A percentile compares a stretch with the other conserved stretches of the same genome.
Evolutionary conservation across 139 green algal genomes (phyloP).

Genomic region (Micromonas pusilla): DNA sequence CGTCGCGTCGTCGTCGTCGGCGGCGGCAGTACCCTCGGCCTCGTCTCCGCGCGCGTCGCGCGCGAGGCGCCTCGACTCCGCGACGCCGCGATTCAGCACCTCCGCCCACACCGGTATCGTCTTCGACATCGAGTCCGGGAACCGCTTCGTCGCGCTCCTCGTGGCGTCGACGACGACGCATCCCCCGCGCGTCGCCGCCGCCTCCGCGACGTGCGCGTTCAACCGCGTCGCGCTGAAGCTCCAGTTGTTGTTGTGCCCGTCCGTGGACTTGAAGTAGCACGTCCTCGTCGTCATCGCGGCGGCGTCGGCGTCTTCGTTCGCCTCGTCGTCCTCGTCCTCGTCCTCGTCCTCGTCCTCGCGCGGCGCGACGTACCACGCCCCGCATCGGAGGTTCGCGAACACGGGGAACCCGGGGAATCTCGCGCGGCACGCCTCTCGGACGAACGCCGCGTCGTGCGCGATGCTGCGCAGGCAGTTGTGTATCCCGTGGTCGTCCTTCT

Average conservation of each 20-base stretch:
- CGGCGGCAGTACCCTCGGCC: background rate
- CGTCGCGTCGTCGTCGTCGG: background rate
- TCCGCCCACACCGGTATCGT: conserved; percentile 88
- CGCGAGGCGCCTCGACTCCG: too few species aligned
- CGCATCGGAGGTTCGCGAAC: conserved; percentile 79
- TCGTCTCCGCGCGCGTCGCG: background rate
- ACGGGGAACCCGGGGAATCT: conserved; percentile 28
- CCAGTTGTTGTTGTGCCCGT: conserved; percentile 84
- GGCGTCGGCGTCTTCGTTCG: background rate
- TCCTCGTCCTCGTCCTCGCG: background rate
- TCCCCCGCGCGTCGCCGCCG: conserved; percentile 44
- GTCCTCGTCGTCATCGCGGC: background rate
- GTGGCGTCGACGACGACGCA: conserved; percentile 87
- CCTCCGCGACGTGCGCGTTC: conserved; percentile 69
- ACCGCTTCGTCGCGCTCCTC: conserved; percentile 66
- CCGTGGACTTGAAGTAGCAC: conserved; percentile 95
- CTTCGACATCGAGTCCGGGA: conserved; percentile 86
- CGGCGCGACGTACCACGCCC: conserved; percentile 65
- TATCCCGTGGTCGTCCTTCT: background rate
- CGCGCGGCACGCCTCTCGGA: background rate
- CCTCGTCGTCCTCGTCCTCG: background rate
- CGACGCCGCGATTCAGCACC: conserved; percentile 70
- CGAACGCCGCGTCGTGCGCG: conserved; percentile 56
- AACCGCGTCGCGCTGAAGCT: conserved; percentile 75
- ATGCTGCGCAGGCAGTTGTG: conserved; percentile 59